These are phyloP conservation scores for Coemansia sp. DNA, from an alignment of 192 early-diverging fungal species.

Conservation along the genomic window DNA sequence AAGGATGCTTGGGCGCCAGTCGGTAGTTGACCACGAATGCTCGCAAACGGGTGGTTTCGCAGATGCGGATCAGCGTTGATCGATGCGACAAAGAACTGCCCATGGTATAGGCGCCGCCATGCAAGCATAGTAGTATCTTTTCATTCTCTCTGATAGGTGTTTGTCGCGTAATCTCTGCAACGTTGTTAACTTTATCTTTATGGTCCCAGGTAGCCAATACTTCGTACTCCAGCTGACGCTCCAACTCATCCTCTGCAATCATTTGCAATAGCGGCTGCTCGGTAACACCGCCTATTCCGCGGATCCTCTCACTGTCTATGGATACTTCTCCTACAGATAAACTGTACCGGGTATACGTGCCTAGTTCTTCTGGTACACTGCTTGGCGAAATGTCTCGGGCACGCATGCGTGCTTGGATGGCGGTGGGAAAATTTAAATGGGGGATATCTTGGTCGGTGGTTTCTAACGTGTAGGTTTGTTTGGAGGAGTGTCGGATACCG, in stretches of 20 bases:
- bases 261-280: conserved; percentile 13
- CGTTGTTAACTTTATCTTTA: no score
- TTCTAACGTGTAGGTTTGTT: conserved; percentile 6
- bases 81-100: conserved; percentile 25
- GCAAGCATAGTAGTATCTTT: conserved; percentile 16
- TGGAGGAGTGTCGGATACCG: conserved; percentile 8
- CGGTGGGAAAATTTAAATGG: conserved; percentile 5
- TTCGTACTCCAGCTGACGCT: no score
- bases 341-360: background rate
- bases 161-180: no score
- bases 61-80: conserved; percentile 1
- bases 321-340: conserved; percentile 4
- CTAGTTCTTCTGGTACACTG: background rate
- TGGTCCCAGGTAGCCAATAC: no score
- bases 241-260: background rate
- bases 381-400: conserved; percentile 3
- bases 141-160: conserved; percentile 14
- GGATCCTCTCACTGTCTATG: background rate
- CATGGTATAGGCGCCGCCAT: conserved; percentile 28
- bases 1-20: conserved; percentile 33
- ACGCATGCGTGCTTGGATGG: background rate
- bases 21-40: conserved; percentile 28
- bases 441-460: conserved; percentile 18
- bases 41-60: background rate
- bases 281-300: conserved; percentile 17